Base-by-base conservation (phyloP, 495 filamentous ascomycete species). In the Cudoniella acicularis region DNA sequence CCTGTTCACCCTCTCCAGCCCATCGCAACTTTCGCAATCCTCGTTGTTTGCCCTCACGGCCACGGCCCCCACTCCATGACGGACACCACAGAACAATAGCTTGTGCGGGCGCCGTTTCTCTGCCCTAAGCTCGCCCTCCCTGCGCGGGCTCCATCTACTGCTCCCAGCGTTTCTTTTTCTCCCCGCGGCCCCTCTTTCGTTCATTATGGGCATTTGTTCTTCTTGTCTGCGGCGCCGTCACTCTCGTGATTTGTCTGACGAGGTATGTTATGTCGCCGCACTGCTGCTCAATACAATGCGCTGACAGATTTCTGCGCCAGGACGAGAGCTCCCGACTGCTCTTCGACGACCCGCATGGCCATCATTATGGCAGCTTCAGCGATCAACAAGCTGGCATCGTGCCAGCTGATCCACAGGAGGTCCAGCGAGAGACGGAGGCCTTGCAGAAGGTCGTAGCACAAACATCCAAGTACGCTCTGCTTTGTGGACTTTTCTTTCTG, bases 401-500 rank as follows among this genome's bases (percentile, higher is more conserved):
- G 22, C 79, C 79, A 63, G 78, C 75, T 61, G 80, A 83, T 64
- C 77, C 80, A 43, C 74, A 78, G 54, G 80, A 83, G 66, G 76
- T 76, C 25, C 79, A 82, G 69, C 73, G 79, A 66, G 80, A 83
- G 70, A 81, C 75, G 43, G 79, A 82, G 71, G 80, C 79, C 62
- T 63, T 83, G 50, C 77, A 81, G 49, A 73, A 75, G 56, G 77
- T 83, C 21, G 79, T 83, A 26, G 76, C 75, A 53, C 77, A 76
- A 45, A 82, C 79, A 24, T 81, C 80, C 45, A 76, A 80, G 80
- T 83, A 77, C 60, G 75, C 60, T 22, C 52, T 48, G 10, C 45
- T 10, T 21, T 17, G 46, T 36, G 51, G n/a, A n/a, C n/a, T n/a
- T n/a, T n/a, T n/a, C n/a, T n/a, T n/a, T n/a, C n/a, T n/a, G n/a